Conservation (phyloP, 768 basidiomycete species). For the Kwoniella shandongensis region DNA sequence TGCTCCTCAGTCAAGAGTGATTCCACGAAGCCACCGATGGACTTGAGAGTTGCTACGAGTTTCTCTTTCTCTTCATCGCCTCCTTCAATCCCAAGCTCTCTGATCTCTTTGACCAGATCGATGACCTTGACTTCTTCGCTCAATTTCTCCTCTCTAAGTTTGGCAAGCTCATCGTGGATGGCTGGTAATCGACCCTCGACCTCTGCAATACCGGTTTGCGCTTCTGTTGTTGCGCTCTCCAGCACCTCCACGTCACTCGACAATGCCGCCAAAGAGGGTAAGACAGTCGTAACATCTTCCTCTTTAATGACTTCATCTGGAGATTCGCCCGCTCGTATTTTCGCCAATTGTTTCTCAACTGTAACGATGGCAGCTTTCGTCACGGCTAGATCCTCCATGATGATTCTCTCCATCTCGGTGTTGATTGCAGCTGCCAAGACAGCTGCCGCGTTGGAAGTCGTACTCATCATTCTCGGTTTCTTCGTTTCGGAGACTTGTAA, state of each 20-base stretch:
- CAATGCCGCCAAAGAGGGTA: conserved; percentile 19
- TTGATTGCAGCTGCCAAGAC: conserved; percentile 34
- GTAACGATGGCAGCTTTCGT: conserved; percentile 34
- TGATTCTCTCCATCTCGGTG: conserved; percentile 38
- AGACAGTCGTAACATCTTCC: neutral
- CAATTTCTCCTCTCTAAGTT: conserved; percentile 27
- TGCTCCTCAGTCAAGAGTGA: conserved; percentile 20
- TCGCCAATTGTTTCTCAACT: conserved; percentile 27
- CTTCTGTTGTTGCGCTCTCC: neutral
- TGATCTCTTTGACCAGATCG: conserved; percentile 25
- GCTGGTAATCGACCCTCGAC: conserved; percentile 12
- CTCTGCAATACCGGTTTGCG: neutral
- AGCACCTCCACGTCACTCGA: conserved; percentile 6
- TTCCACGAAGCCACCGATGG: conserved; percentile 31
- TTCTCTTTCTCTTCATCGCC: conserved; percentile 22
- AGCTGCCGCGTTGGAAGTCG: conserved; percentile 7
- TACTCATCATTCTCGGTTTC: no score
- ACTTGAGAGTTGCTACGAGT: conserved; percentile 24
- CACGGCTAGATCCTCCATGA: conserved; percentile 38
- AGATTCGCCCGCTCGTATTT: neutral
- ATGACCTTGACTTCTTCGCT: conserved; percentile 24
- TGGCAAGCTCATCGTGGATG: conserved; percentile 14
- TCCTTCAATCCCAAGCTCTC: conserved; percentile 12
- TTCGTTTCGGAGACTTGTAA: no score
- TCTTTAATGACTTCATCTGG: neutral